Conservation (phyloP, 1,284 basidiomycete species). For the Boletellus deceptivus region DNA sequence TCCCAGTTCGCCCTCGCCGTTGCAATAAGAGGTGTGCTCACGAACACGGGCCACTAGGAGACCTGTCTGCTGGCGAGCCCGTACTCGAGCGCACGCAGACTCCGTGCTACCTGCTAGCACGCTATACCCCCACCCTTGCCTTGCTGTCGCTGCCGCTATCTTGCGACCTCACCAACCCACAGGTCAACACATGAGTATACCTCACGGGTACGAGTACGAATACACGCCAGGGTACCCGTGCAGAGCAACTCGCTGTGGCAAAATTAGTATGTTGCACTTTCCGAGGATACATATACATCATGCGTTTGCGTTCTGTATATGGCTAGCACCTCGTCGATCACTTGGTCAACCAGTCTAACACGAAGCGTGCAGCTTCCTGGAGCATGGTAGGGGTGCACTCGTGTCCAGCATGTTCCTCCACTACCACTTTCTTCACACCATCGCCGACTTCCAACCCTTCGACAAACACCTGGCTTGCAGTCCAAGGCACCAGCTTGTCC, state of each 20-base stretch:
- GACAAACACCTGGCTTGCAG: conserved; percentile 51
- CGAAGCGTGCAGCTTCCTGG: conserved; percentile 45
- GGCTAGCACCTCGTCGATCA: background rate
- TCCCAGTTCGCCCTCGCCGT: too few species aligned
- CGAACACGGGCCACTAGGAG: too few species aligned
- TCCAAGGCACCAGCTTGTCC: conserved; percentile 64
- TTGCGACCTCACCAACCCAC: too few species aligned
- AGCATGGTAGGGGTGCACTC: conserved; percentile 53
- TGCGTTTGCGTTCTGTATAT: background rate
- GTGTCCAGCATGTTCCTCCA: conserved; percentile 54
- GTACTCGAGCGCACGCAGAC: too few species aligned
- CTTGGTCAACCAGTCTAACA: conserved; percentile 34
- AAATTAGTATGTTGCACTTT: conserved; percentile 79
- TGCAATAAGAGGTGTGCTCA: too few species aligned
- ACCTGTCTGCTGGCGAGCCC: too few species aligned
- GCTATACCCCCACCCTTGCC: too few species aligned
- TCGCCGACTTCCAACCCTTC: conserved; percentile 51
- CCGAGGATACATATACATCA: conserved; percentile 49
- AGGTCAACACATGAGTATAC: too few species aligned
- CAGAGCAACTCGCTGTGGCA: conserved; percentile 78
- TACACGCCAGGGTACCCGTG: too few species aligned
- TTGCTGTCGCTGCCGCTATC: too few species aligned
- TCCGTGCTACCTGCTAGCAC: too few species aligned
- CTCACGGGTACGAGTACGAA: too few species aligned
- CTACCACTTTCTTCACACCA: conserved; percentile 47